Percentiles rank a stretch among this genome's conserved stretches.
These are phyloP conservation scores for Ceratocystis destructans DNA, from an alignment of 2,329 filamentous ascomycete genomes.

Conservation along the genomic window DNA sequence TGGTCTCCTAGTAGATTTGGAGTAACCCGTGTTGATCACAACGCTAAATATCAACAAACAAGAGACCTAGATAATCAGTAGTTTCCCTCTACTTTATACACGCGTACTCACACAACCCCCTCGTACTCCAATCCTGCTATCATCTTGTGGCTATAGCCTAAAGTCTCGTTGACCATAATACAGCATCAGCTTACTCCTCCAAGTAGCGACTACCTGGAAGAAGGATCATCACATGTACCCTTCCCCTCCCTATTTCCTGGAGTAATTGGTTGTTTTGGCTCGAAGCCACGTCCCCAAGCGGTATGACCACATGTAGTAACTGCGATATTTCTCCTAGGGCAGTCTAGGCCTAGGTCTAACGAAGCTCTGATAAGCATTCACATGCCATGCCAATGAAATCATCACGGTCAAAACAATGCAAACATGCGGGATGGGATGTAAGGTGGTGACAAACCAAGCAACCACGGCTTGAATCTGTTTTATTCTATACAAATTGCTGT, in stretches of 20 bases:
- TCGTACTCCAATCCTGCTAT: too few relatives aligned
- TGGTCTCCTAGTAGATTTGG: too few relatives aligned
- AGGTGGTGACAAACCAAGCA: neutral
- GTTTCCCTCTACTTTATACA: too few relatives aligned
- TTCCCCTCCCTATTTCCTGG: neutral
- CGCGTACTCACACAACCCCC: too few relatives aligned
- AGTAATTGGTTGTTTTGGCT: neutral
- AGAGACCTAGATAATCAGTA: too few relatives aligned
- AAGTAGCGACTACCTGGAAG: neutral
- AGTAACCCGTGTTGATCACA: too few relatives aligned
- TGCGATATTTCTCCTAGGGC: neutral
- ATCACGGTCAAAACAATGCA: neutral
- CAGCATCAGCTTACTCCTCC: too few relatives aligned
- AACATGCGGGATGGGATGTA: neutral
- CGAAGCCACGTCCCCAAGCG: neutral
- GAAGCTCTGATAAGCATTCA: neutral
- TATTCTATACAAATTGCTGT: conserved; percentile 1
- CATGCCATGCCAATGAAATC: neutral
- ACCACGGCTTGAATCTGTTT: neutral
- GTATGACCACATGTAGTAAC: neutral
- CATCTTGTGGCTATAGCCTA: neutral
- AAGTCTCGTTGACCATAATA: neutral
- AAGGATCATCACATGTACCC: neutral
- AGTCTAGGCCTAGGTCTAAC: neutral
- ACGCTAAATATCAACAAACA: too few relatives aligned